These are phyloP conservation scores for Pythium folliculosum DNA, from an alignment of 352 stramenopile species.

Conservation along the genomic window DNA sequence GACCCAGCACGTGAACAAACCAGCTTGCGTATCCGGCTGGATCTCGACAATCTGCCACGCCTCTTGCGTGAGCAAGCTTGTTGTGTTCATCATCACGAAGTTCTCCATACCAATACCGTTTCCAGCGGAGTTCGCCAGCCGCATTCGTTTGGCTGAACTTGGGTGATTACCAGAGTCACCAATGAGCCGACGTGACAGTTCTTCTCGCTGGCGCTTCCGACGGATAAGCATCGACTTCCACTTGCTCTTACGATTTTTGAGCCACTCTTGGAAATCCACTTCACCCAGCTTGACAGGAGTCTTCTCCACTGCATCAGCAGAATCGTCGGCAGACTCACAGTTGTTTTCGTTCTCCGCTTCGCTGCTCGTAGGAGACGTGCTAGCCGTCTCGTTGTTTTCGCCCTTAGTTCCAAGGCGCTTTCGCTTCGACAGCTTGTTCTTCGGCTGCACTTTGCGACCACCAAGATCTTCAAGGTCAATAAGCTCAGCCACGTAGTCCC, in stretches of 20 bases:
- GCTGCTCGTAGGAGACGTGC: conserved; percentile 18
- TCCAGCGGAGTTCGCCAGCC: conserved; percentile 10
- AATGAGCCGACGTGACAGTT: conserved; percentile 45
- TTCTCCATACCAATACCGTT: conserved; percentile 79
- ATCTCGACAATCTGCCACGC: conserved; percentile 85
- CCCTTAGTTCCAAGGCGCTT: background rate
- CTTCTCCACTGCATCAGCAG: conserved; percentile 5
- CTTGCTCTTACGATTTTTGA: conserved; percentile 70
- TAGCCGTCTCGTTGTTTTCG: conserved; percentile 13
- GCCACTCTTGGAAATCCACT: conserved; percentile 57
- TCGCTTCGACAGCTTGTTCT: conserved; percentile 13
- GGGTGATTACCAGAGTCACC: conserved; percentile 32
- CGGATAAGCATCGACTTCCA: conserved; percentile 65
- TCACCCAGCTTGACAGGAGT: conserved; percentile 55
- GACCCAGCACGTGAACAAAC: conserved; percentile 95
- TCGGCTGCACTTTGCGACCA: conserved; percentile 13
- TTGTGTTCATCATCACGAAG: conserved; percentile 64
- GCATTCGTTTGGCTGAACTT: conserved; percentile 17
- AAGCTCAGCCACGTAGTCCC: conserved; percentile 50
- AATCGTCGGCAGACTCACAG: conserved; percentile 20
- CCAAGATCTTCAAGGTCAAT: conserved; percentile 76
- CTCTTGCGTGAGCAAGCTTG: conserved; percentile 54
- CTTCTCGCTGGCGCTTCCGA: conserved; percentile 59
- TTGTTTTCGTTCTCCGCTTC: conserved; percentile 30
- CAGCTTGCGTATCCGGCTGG: conserved; percentile 62